Percentiles rank a stretch among this genome's conserved stretches.
Conservation (phyloP, 768 basidiomycete species). For the Rhodotorula taiwanensis region DNA sequence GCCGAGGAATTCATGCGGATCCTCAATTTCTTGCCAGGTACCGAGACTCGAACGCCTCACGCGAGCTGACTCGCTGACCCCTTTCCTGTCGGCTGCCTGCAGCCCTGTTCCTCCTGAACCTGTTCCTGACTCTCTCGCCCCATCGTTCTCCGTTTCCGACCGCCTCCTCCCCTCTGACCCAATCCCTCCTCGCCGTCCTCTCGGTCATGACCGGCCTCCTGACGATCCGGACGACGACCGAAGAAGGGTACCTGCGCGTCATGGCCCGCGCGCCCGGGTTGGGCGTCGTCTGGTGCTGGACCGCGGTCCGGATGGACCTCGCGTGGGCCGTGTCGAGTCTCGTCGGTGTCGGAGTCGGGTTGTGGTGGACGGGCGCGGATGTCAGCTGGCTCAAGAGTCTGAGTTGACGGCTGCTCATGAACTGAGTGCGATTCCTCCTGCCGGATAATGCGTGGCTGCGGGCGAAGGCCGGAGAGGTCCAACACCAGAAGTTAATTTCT, state of each 20-base stretch:
- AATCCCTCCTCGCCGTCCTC: constrained; percentile 20
- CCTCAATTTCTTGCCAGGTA: constrained; percentile 26
- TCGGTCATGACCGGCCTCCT: constrained; percentile 17
- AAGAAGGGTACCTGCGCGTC: constrained; percentile 21
- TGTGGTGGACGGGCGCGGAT: constrained; percentile 7
- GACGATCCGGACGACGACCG: constrained; percentile 22
- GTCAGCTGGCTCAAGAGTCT: too few relatives aligned
- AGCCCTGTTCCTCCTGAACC: constrained; percentile 32
- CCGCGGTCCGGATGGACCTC: constrained; percentile 27
- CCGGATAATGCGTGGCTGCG: too few relatives aligned
- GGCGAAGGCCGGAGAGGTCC: too few relatives aligned
- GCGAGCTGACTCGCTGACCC: background rate
- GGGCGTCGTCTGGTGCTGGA: constrained; percentile 33
- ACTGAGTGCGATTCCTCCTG: too few relatives aligned
- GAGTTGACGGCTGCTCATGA: too few relatives aligned
- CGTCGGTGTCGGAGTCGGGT: constrained; percentile 12
- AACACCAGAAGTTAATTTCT: too few relatives aligned
- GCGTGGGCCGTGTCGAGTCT: constrained; percentile 14
- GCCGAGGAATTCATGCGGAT: constrained; percentile 13
- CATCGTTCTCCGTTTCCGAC: constrained; percentile 8
- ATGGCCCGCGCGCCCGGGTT: constrained; percentile 26
- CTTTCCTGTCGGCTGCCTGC: background rate
- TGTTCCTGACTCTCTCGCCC: constrained; percentile 12
- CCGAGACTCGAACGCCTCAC: too few relatives aligned
- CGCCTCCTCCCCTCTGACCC: background rate